Conservation (phyloP, 202 grass and related monocot genomes). For the Bolboschoenoplectus hybrid region DNA sequence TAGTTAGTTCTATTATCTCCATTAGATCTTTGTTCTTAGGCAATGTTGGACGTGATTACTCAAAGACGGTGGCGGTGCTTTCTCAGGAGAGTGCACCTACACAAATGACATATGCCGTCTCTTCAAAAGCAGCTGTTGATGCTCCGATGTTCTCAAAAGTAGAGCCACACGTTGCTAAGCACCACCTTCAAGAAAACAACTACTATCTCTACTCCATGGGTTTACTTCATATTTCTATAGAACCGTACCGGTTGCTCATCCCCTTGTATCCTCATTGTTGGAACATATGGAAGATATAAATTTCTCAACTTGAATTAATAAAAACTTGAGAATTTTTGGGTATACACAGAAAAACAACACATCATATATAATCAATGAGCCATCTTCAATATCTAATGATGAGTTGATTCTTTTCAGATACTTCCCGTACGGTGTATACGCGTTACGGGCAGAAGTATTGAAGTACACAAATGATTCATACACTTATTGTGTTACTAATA, state of each 20-base stretch:
- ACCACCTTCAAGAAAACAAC: constrained; percentile 41
- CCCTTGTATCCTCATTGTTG: neutral
- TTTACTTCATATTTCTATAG: neutral
- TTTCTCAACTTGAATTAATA: too few species aligned
- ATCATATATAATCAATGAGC: neutral
- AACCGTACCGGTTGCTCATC: neutral
- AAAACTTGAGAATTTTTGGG: too few species aligned
- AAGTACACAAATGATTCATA: constrained; percentile 38
- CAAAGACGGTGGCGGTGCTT: constrained; percentile 40
- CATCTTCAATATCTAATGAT: neutral
- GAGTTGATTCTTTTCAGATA: constrained; percentile 39
- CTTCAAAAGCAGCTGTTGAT: constrained; percentile 33
- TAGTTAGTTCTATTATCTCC: too few species aligned
- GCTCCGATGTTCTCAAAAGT: constrained; percentile 15
- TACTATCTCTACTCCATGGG: constrained; percentile 54
- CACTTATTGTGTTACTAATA: constrained; percentile 43
- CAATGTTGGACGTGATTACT: constrained; percentile 41
- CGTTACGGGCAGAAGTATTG: constrained; percentile 48
- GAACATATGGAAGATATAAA: neutral
- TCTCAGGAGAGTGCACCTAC: constrained; percentile 45
- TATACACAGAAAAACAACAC: too few species aligned
- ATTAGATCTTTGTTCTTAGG: constrained; percentile 6
- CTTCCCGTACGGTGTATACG: constrained; percentile 43
- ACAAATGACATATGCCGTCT: constrained; percentile 51
- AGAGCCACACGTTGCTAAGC: constrained; percentile 41